Base-by-base conservation (phyloP, 768 basidiomycete species). In the Leccinum variicolor region DNA sequence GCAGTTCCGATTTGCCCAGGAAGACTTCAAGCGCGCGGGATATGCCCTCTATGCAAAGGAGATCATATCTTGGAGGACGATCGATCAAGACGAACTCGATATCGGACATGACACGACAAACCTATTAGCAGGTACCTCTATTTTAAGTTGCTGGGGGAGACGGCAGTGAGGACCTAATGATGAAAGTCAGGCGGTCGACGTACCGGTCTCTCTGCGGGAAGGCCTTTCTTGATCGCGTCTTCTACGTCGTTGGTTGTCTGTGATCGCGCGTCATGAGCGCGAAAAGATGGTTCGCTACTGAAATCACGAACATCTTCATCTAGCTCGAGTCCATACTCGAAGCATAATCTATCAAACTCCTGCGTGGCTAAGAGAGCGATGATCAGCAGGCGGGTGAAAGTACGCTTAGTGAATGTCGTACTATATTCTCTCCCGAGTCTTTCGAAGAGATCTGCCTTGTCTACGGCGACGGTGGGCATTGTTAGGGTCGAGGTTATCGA, bases 71-170 rank as follows among this genome's bases (percentile, higher is more conserved):
- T 69, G 10, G 51, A 41, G 11, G 59, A 51, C 29, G 47, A 43
- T 57, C 33, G 54, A 61, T 53, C 52, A 59, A 34, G 43, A 10
- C 51, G 29, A 33, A 54, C 53, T 48, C 26, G 54, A 17, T 41
- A 34, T 11, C 23, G n/a, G 14, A 28, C 45, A 48, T 19, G 41
- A 53, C 10, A 28, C 13, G 28, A 63, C 71, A 28, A 56, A 84
- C 94, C 94, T 87, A 73, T 99, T 99, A n/a, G 97, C 97, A 47
- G 97, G 95, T 46, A 98, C 83, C 74, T 99, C 97, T 66, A 99
- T 97, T 81, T 98, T 99, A 66, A 99, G 79, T 91, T 97, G 93
- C 87, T 98, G 63, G 50, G 39, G 63, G 34, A 36, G 3, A 53
- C 31, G 6, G n/a, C 11, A 9, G 21, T 67, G 50, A 70, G 58